Evolutionary conservation across 2,329 filamentous ascomycete genomes (phyloP).

Genomic region (Chaetomium olivaceum): DNA sequence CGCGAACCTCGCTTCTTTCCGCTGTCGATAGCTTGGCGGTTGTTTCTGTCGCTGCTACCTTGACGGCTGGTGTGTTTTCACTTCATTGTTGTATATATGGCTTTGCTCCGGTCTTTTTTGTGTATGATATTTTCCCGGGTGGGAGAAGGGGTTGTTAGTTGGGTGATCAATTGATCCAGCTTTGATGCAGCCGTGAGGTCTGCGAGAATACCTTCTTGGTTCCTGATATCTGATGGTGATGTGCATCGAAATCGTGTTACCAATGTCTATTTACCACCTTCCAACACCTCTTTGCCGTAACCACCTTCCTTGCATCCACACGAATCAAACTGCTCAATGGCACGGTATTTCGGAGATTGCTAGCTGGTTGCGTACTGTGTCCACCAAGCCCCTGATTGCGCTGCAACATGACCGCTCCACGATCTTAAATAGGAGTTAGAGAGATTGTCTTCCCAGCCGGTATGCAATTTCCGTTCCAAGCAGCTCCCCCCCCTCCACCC

Average conservation of each 20-base stretch:
- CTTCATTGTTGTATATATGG: conserved; percentile 7
- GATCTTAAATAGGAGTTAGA: too few species aligned
- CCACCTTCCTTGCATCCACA: too few species aligned
- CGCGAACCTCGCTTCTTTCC: not conserved
- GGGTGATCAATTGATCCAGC: not conserved
- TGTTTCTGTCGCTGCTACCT: not conserved
- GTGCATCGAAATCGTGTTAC: not conserved
- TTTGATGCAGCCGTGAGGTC: not conserved
- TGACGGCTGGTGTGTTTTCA: not conserved
- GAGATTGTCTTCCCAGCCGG: too few species aligned
- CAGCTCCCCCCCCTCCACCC: too few species aligned
- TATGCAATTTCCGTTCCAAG: too few species aligned
- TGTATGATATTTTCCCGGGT: conserved; percentile 2
- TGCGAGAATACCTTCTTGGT: not conserved
- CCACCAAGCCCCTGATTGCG: too few species aligned
- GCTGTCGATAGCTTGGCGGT: not conserved
- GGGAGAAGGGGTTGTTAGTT: not conserved
- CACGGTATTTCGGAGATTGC: too few species aligned
- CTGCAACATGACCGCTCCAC: too few species aligned
- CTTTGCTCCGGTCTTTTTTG: conserved; percentile 8
- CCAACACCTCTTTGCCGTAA: too few species aligned
- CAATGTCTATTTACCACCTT: not conserved
- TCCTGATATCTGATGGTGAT: not conserved
- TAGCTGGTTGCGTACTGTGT: too few species aligned
- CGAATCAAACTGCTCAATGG: too few species aligned